Evolutionary conservation across 805 yeast species (phyloP).

Genomic region (Diddensiella caesifluorescens): DNA sequence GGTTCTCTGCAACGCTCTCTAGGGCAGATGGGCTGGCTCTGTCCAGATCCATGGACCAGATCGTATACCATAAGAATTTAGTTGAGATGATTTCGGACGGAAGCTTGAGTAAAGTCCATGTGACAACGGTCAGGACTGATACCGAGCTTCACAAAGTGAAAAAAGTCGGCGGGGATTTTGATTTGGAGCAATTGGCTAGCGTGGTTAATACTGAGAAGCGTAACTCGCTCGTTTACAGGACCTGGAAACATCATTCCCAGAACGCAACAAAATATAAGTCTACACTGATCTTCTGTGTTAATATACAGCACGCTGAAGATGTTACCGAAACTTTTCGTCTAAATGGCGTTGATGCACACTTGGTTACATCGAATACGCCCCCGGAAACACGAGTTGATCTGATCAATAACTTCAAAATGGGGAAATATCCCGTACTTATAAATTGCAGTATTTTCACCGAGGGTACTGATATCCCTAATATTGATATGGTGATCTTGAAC

Average conservation of each 20-base stretch:
- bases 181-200: slow-evolving; percentile 43
- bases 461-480: slow-evolving; percentile 89
- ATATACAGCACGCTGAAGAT: slow-evolving; percentile 57
- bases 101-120: slow-evolving; percentile 64
- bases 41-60: slow-evolving; percentile 57
- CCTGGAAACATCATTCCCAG: slow-evolving; percentile 43
- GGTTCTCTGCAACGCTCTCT: slow-evolving; percentile 84
- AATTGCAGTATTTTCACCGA: slow-evolving; percentile 91
- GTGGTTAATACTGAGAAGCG: slow-evolving; percentile 50
- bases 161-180: slow-evolving; percentile 47
- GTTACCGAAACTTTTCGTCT: slow-evolving; percentile 49
- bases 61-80: slow-evolving; percentile 64
- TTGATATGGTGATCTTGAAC: slow-evolving; percentile 72
- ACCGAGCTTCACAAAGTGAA: slow-evolving; percentile 40
- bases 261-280: slow-evolving; percentile 42
- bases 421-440: slow-evolving; percentile 64
- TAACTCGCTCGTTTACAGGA: slow-evolving; percentile 50
- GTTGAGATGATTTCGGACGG: slow-evolving; percentile 60
- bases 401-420: slow-evolving; percentile 54
- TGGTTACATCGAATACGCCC: slow-evolving; percentile 63
- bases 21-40: slow-evolving; percentile 67
- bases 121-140: slow-evolving; percentile 52
- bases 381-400: slow-evolving; percentile 45
- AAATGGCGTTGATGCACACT: slow-evolving; percentile 63
- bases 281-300: slow-evolving; percentile 73